Base-by-base conservation (phyloP, 2,329 filamentous ascomycete species). In the Coniochaeta sp. region DNA sequence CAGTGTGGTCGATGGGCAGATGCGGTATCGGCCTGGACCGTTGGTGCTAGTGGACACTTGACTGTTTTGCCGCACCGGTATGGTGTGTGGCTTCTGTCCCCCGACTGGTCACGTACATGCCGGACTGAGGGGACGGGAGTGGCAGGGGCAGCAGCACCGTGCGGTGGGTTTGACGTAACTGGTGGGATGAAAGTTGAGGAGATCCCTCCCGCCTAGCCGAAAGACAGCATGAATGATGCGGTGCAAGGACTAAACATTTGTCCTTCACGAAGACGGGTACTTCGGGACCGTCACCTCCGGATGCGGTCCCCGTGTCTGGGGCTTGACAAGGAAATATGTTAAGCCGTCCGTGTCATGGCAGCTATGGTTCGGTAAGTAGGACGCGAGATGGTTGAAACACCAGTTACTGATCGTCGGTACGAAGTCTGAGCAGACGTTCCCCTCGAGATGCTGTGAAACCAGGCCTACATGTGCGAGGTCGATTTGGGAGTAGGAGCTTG, bases 31-130 rank as follows among this genome's bases (percentile, higher is more conserved):
- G 26, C n/a, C 5, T 30, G 45, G 14, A 48, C 27, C 26, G 45
- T 48, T 48, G 45, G 45, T 26, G 20, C 38, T 42, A 42, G 38
- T 42, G 38, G 38, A 26, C 20, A 24, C 38, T 42, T 42, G 38
- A 42, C 20, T 22, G 38, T 42, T 42, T 42, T 24, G 20, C 38
- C 38, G 38, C 20, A 42, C 18, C 38, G 20, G 12, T 13, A 42
- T 42, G 38, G 38, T 42, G 38, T 42, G 38, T 42, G 20, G 38
- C 38, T 26, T 6, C 20, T 42, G 38, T 42, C 4, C 38, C 12
- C 20, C 22, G 26, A 42, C 38, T 42, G 38, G 38, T 26, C 38
- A 42, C 38, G 22, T 24, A 42, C 38, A 42, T 42, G 38, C 38
- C 38, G 38, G 20, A 22, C 10, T 42, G 38, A 26, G 20, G 35